phyloP scores from a whole-genome alignment of 148 eudicot species.

The Polygonum maritimum region DNA sequence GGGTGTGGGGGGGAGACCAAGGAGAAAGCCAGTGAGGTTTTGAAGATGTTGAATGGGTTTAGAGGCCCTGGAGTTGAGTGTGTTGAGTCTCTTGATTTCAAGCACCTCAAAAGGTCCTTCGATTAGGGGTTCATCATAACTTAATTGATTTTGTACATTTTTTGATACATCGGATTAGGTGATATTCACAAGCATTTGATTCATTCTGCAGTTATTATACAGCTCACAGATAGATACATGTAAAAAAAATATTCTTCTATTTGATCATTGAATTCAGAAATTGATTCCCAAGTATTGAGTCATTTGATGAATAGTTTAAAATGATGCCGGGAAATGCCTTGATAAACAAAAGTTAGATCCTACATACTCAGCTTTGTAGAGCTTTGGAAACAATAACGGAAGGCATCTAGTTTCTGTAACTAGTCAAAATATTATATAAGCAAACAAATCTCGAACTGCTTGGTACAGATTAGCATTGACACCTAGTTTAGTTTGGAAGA shows the following conservation, averaged over 20 bases:
- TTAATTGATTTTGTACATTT: neutral
- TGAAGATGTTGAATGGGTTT: conserved; percentile 43
- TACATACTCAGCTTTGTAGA: too few species aligned
- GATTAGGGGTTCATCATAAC: neutral
- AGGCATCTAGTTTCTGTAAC: too few species aligned
- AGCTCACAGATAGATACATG: neutral
- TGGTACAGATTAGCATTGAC: neutral
- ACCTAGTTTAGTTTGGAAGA: conserved; percentile 2
- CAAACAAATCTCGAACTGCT: neutral
- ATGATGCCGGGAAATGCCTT: too few species aligned
- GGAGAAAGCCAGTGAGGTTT: conserved; percentile 46
- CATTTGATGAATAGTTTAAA: too few species aligned
- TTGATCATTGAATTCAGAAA: neutral
- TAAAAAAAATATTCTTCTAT: neutral
- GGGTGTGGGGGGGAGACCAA: conserved; percentile 47
- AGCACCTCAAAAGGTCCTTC: conserved; percentile 29
- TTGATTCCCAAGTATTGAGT: neutral
- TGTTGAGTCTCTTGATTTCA: conserved; percentile 35
- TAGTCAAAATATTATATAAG: too few species aligned
- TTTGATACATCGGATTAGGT: too few species aligned
- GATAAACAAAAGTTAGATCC: too few species aligned
- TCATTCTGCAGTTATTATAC: neutral
- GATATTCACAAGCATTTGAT: neutral
- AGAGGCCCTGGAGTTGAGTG: conserved; percentile 26
- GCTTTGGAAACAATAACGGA: too few species aligned